Conservation (phyloP, 1,284 basidiomycete species). For the Thecaphora thlaspeos region DNA sequence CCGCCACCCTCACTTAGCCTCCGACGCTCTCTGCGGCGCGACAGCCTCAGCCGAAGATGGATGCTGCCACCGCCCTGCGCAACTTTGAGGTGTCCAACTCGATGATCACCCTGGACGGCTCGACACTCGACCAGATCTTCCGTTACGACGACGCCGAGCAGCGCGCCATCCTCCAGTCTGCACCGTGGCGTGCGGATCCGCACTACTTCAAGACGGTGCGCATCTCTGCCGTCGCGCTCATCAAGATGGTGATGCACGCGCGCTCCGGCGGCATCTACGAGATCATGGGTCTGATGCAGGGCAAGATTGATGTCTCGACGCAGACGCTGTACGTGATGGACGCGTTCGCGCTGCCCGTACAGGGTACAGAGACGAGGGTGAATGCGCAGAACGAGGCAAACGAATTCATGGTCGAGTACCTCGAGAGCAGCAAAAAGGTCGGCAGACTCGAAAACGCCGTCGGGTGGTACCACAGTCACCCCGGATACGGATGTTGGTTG, state of each 20-base stretch:
- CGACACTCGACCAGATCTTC: slow-evolving; percentile 49
- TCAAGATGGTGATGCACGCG: slow-evolving; percentile 99
- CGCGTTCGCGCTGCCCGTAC: slow-evolving; percentile 92
- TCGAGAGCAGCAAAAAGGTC: slow-evolving; percentile 75
- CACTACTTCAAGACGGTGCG: slow-evolving; percentile 91
- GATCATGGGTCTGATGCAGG: slow-evolving; percentile 99
- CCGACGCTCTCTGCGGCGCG: too few relatives aligned
- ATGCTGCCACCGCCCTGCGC: slow-evolving; percentile 66
- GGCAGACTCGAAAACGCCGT: slow-evolving; percentile 82
- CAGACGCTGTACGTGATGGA: slow-evolving; percentile 81
- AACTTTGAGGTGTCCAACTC: slow-evolving; percentile 83
- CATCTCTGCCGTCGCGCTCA: slow-evolving; percentile 89
- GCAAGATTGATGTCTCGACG: slow-evolving; percentile 81
- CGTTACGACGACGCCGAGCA: slow-evolving; percentile 73
- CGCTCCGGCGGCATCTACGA: slow-evolving; percentile 95
- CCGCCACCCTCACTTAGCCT: too few relatives aligned
- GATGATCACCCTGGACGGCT: slow-evolving; percentile 59
- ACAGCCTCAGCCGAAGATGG: too few relatives aligned
- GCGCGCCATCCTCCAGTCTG: slow-evolving; percentile 68
- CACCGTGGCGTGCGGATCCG: slow-evolving; percentile 85
- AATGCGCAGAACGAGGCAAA: slow-evolving; percentile 94
- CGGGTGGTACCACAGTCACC: slow-evolving; percentile 99
- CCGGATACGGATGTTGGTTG: slow-evolving; percentile 98
- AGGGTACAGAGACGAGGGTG: slow-evolving; percentile 98
- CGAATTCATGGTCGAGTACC: slow-evolving; percentile 97